phyloP scores from a whole-genome alignment of 352 stramenopile species.

The Phytophthora foliorum region DNA sequence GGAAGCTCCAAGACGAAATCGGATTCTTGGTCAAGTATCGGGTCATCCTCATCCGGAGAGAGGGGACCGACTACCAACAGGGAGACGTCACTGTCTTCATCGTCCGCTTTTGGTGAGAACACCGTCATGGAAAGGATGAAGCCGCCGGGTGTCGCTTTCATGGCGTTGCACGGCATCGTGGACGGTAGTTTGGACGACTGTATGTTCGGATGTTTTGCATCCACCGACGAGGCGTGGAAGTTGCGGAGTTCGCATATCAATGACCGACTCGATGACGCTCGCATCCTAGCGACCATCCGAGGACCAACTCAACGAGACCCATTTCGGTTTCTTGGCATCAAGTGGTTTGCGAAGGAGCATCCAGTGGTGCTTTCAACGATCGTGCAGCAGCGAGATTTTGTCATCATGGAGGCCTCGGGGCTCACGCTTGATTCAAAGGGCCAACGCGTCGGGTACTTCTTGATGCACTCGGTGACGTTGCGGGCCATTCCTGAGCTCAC shows the following conservation, averaged over 20 bases:
- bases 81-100: slow-evolving; percentile 10
- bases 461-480: slow-evolving; percentile 62
- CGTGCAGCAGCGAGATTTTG: slow-evolving; percentile 59
- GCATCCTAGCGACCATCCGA: slow-evolving; percentile 51
- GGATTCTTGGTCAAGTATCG: slow-evolving; percentile 19
- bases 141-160: slow-evolving; percentile 41
- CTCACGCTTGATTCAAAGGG: slow-evolving; percentile 42
- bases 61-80: background rate
- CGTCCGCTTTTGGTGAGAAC: slow-evolving; percentile 18
- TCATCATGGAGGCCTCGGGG: slow-evolving; percentile 55
- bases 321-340: slow-evolving; percentile 59
- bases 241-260: slow-evolving; percentile 56
- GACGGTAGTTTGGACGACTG: slow-evolving; percentile 62
- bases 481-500: slow-evolving; percentile 46
- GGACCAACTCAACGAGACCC: slow-evolving; percentile 43
- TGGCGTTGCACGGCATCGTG: slow-evolving; percentile 49
- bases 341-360: slow-evolving; percentile 68
- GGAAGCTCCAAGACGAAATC: background rate
- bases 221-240: slow-evolving; percentile 50
- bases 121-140: slow-evolving; percentile 43
- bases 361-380: slow-evolving; percentile 48
- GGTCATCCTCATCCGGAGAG: slow-evolving; percentile 1
- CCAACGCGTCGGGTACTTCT: slow-evolving; percentile 45
- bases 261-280: slow-evolving; percentile 56
- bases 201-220: slow-evolving; percentile 50